Base-by-base conservation (phyloP, 305 asterid genomes). In the Fraxinus baroniana region DNA sequence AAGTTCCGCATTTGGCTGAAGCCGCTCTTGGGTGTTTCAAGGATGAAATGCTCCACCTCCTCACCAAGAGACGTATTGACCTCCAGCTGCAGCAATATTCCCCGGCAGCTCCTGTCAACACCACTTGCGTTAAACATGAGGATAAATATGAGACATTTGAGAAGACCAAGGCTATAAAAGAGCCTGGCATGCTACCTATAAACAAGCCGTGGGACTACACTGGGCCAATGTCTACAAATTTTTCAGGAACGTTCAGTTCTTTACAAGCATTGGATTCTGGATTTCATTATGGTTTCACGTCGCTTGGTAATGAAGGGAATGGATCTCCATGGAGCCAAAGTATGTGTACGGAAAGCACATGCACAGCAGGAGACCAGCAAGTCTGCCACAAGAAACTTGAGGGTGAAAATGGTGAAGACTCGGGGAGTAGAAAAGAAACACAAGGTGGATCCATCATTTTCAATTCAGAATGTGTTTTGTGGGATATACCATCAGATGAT, bases 11-110 rank as follows among this genome's bases (percentile, higher is more conserved):
- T 79, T 79, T 97, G 81, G 99, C 99, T 0, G 99, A 97, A 81
- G 98, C 99, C 1, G 97, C 98, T 32, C 90, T 97, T 0, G 98
- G 99, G 18, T 97, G 98, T 88, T 93, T 97, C 93, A 97, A 97
- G 85, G 98, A 97, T 78, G 99, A 97, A 87, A 94, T 94, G 99
- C 97, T 97, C 13, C 99, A 97, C 84, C 94, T 94, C 84, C 94
- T 94, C 72, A 95, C 98, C 60, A 97, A 93, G 90, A 87, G 92
- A 49, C 93, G 97, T 4, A 89, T 92, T 71, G 95, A 94, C 84
- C 85, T 92, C 84, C 98, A 95, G 83, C 87, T 89, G 82, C 97
- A 90, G 78, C 97, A 88, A 17, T 83, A 79, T 32, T 78, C 81
- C 17, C 22, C 46, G 10, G 22, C 85, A 24, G 74, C 64, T 30